A percentile compares a stretch with the other conserved stretches of the same genome.
Evolutionary conservation across 2,329 filamentous ascomycete genomes (phyloP).

Genomic region (Alternaria alternata): DNA sequence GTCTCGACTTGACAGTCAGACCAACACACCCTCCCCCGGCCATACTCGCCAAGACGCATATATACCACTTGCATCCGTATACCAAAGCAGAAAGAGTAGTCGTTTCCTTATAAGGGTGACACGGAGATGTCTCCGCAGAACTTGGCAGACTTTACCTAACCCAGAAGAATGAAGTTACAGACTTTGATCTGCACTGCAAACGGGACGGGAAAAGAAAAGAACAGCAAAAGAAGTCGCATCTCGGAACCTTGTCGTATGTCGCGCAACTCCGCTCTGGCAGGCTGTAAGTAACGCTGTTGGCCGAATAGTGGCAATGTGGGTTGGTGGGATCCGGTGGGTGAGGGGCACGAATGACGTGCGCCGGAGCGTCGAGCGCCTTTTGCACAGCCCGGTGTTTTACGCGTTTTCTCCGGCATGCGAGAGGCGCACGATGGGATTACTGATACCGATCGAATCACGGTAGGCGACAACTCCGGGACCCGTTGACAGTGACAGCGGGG

Average conservation of each 20-base stretch:
- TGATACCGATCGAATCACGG: background rate
- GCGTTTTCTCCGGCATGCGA: background rate
- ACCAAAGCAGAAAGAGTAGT: background rate
- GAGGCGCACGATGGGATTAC: background rate
- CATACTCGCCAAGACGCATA: background rate
- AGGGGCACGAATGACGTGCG: slow-evolving; percentile 4
- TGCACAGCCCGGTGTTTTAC: background rate
- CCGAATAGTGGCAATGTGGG: background rate
- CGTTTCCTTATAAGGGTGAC: background rate
- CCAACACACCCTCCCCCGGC: background rate
- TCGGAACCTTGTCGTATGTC: background rate
- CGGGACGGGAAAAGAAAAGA: slow-evolving; percentile 1
- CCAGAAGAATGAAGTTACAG: background rate
- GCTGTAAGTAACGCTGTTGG: background rate
- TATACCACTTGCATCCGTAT: background rate
- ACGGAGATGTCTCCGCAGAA: background rate
- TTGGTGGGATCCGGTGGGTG: background rate
- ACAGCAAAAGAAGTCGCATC: background rate
- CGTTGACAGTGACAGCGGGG: slow-evolving; percentile 11
- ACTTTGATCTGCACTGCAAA: background rate
- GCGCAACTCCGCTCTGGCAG: background rate
- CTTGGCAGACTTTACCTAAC: background rate
- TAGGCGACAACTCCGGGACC: background rate
- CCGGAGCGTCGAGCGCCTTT: background rate
- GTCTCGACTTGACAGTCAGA: background rate